Evolutionary conservation across 257 asterid genomes (phyloP).

Genomic region (Scutellaria baicalensis): DNA sequence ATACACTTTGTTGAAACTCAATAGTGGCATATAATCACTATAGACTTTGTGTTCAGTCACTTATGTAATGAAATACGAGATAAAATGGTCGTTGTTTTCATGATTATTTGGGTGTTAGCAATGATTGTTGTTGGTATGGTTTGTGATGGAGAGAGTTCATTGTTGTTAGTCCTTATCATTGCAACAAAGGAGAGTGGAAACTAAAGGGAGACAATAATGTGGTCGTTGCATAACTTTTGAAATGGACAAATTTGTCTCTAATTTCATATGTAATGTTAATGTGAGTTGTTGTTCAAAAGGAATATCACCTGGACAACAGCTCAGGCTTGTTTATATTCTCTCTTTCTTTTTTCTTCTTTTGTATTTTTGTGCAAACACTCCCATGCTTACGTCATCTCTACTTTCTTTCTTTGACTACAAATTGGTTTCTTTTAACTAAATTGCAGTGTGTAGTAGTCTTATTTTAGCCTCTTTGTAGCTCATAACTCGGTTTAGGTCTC

Average conservation of each 20-base stretch:
- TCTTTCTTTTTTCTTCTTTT: background rate
- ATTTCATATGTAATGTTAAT: background rate
- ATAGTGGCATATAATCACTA: background rate
- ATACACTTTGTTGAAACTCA: too few species aligned
- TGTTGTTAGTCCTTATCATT: constrained; percentile 17
- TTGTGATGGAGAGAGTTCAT: constrained; percentile 9
- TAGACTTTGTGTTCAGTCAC: background rate
- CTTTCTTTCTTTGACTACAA: too few species aligned
- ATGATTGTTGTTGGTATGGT: constrained; percentile 23
- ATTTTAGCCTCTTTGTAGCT: too few species aligned
- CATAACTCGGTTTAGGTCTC: too few species aligned
- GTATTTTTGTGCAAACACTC: constrained; percentile 7
- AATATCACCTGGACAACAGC: background rate
- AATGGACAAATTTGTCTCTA: constrained; percentile 13
- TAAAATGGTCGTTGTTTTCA: constrained; percentile 16
- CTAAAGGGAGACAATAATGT: constrained; percentile 30
- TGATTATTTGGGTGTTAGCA: constrained; percentile 16
- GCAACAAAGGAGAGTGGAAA: constrained; percentile 48
- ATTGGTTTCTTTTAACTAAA: too few species aligned
- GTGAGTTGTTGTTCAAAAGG: constrained; percentile 13
- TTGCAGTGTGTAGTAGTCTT: too few species aligned
- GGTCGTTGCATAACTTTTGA: too few species aligned
- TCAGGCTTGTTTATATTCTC: constrained; percentile 1
- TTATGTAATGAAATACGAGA: background rate
- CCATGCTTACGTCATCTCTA: background rate